Conservation (phyloP, 2,329 filamentous ascomycete species). For the Beauveria asiatica region DNA sequence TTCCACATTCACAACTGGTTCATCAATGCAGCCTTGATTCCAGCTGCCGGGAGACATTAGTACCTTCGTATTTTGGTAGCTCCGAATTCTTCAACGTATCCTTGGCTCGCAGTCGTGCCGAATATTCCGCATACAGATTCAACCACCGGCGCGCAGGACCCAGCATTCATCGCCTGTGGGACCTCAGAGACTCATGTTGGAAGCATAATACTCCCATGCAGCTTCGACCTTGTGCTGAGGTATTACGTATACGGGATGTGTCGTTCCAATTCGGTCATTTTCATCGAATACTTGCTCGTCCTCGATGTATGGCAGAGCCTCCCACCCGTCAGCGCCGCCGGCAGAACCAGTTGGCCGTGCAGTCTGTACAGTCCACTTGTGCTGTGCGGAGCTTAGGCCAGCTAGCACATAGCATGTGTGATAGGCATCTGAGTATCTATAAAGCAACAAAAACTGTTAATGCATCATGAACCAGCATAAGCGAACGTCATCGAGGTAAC, state of each 20-base stretch:
- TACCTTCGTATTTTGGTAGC: background rate
- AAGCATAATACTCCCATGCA: conserved; percentile 56
- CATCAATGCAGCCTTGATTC: background rate
- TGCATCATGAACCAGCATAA: conserved; percentile 9
- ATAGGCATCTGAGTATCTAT: conserved; percentile 72
- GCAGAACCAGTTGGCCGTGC: conserved; percentile 25
- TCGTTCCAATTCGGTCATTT: conserved; percentile 57
- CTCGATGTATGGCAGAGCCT: conserved; percentile 40
- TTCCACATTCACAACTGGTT: background rate
- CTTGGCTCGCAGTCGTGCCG: background rate
- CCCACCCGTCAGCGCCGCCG: conserved; percentile 34
- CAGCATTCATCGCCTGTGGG: conserved; percentile 2
- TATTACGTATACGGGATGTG: conserved; percentile 82
- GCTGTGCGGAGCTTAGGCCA: conserved; percentile 74
- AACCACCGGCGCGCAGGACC: background rate
- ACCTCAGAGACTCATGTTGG: conserved; percentile 46
- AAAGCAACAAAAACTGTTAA: background rate
- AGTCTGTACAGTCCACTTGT: conserved; percentile 46
- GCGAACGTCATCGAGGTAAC: conserved; percentile 25
- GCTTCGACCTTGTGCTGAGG: conserved; percentile 60
- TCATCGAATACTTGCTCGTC: conserved; percentile 60
- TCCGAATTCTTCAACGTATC: background rate
- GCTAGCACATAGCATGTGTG: conserved; percentile 89
- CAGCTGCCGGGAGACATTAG: background rate
- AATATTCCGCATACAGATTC: background rate